Conservation (phyloP, 208 protist genomes). For the Herpetomonas samuelpessoai region DNA sequence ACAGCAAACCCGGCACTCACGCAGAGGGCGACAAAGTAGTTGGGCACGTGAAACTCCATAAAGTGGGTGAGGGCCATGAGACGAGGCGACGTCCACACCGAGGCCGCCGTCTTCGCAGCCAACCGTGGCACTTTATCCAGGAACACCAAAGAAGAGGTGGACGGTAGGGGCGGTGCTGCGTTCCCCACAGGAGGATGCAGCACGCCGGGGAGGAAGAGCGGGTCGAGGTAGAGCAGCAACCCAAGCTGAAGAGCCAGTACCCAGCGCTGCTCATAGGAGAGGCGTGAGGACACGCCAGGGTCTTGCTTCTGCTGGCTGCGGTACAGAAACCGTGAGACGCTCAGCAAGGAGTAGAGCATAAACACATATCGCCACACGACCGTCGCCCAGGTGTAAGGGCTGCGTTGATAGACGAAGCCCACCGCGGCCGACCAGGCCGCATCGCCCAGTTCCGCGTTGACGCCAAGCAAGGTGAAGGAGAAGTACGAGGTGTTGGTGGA, state of each 20-base stretch:
- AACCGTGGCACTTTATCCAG: no score
- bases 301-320: slow-evolving; percentile 13
- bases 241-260: slow-evolving; percentile 42
- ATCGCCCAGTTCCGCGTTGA: slow-evolving; percentile 49
- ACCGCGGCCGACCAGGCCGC: slow-evolving; percentile 38
- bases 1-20: slow-evolving; percentile 67
- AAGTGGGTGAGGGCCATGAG: slow-evolving; percentile 16
- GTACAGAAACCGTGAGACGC: slow-evolving; percentile 50
- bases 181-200: slow-evolving; percentile 21
- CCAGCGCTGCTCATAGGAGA: slow-evolving; percentile 66
- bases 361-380: slow-evolving; percentile 65
- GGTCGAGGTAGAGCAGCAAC: slow-evolving; percentile 63
- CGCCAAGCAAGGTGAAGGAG: slow-evolving; percentile 54
- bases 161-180: neutral
- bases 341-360: slow-evolving; percentile 39
- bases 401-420: slow-evolving; percentile 63
- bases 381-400: slow-evolving; percentile 56
- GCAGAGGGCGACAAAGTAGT: slow-evolving; percentile 57
- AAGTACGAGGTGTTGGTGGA: slow-evolving; percentile 33
- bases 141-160: neutral
- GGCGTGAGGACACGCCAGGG: neutral
- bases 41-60: slow-evolving; percentile 73
- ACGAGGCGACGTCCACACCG: neutral
- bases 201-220: slow-evolving; percentile 53
- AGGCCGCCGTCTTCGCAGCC: slow-evolving; percentile 1